Base-by-base conservation (phyloP, 768 basidiomycete species). In the Vararia minispora region DNA sequence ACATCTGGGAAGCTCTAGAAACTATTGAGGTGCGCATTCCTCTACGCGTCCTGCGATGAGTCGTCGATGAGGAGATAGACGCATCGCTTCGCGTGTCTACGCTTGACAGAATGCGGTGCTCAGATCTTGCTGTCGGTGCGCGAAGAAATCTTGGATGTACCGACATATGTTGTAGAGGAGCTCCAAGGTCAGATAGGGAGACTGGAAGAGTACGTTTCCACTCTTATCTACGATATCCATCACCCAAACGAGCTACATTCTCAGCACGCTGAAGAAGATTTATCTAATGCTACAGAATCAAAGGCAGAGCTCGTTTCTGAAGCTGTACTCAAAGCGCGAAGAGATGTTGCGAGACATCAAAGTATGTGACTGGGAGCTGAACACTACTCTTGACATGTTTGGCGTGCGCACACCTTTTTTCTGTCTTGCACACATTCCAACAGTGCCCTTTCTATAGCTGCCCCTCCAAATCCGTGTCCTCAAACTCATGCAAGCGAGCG, bases 311-410 rank as follows among this genome's bases (percentile, higher is more conserved):
- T 77, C 83, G 0, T 86, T 84, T 60, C 56, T 88, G 46, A 81
- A 83, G 56, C 66, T 81, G 3, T 86, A 81, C 49, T 65, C 86
- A 27, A 75, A 76, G 50, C 69, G 79, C 29, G 76, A 80, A 26
- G 80, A 85, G 44, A 76, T 76, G 24, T 52, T 66, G 13, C 59
- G 62, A 4, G 67, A 74, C 18, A 71, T 84, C 24, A 51, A 52
- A 0, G 58, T 53, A 4, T 77, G 75, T 34, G 68, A 74, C 35
- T 60, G 66, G 11, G 62, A 62, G 2, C 58, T 85, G 12, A 58
- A 61, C 18, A 69, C 76, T 30, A 69, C 72, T 5, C 50, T 78
- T 31, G 54, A 58, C 14, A 62, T 75, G 48, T 78, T 80, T 52
- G 61, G 68, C 22, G 68, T 65, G 40, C 46, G 60, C 58, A 28